Base-by-base conservation (phyloP, 1,284 basidiomycete genomes). In the Anthracocystis panici-leucophaei region DNA sequence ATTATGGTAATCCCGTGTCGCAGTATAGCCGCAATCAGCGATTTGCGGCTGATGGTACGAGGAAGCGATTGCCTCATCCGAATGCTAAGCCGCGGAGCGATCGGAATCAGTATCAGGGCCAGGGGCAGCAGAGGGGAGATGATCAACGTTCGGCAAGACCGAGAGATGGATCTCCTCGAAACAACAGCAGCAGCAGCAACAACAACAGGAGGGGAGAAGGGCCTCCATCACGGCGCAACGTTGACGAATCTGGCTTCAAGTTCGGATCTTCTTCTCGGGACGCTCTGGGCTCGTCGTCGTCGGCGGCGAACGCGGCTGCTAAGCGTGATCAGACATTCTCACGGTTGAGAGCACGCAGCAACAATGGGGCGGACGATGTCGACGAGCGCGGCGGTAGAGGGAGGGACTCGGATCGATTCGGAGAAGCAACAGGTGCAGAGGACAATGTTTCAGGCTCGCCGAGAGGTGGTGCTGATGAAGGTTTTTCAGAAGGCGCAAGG, bases 11-110 rank as follows among this genome's bases (percentile, higher is more conserved):
- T 25, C 20, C 62, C 0, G 68, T 71, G 18, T 25, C 38, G 27
- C 62, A 65, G 45, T 73, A 63, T 50, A 66, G 70, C n/a, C 64
- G 70, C 50, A 73, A 67, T 20, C 64, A 73, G 42, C 56, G 70
- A 25, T 73, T 73, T 20, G 59, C 60, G 0, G 57, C 70, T 1
- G 70, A 73, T 18, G 70, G 70, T 12, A 63, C 63, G 11, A 53
- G 70, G 21, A 73, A 73, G 50, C 70, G 70, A 0, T 35, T 73
- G 20, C 71, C 71, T 4, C 65, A 67, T 60, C 71, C 71, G 9
- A 68, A 74, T 27, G 58, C 58, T 5, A 62, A 51, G 29, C 52
- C 59, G 14, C 54, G 69, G 10, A n/a, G 50, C 20, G 38, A 40
- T 23, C 59, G 45, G 11, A 23, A n/a, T 38, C 57, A 40, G 11